These are phyloP conservation scores for Pistacia integerrima DNA, from an alignment of 345 rosid species.

Conservation along the genomic window DNA sequence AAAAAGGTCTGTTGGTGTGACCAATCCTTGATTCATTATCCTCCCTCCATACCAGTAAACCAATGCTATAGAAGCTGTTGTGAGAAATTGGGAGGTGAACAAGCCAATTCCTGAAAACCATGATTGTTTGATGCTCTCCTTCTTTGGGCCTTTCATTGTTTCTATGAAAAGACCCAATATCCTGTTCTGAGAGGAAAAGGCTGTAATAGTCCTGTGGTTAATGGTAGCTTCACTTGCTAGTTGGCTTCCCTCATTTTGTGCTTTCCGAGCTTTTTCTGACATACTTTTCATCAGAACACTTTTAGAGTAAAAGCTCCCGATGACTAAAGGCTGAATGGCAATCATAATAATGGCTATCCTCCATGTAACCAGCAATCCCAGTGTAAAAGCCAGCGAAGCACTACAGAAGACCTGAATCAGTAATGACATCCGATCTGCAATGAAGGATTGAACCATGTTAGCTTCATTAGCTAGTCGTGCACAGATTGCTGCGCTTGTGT, in stretches of 20 bases:
- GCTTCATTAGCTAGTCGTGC: constrained; percentile 44
- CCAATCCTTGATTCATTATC: constrained; percentile 37
- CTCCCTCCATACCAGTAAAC: constrained; percentile 56
- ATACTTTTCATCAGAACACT: constrained; percentile 51
- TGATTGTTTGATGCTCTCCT: constrained; percentile 47
- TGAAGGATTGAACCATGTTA: constrained; percentile 39
- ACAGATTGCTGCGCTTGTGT: constrained; percentile 51
- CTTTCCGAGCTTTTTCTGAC: constrained; percentile 44
- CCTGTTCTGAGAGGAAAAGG: constrained; percentile 52
- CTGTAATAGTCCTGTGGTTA: constrained; percentile 53
- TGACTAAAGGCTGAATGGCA: constrained; percentile 48
- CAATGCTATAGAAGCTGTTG: constrained; percentile 37
- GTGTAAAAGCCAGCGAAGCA: constrained; percentile 37
- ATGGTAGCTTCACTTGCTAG: constrained; percentile 51
- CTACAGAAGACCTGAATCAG: constrained; percentile 41
- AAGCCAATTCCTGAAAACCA: constrained; percentile 50
- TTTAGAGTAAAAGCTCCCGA: constrained; percentile 42
- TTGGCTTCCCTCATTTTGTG: constrained; percentile 44
- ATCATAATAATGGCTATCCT: constrained; percentile 48
- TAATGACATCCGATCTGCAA: constrained; percentile 46
- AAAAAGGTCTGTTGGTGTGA: constrained; percentile 36
- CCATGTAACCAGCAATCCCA: constrained; percentile 42
- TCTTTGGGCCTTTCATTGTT: constrained; percentile 40
- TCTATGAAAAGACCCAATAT: constrained; percentile 34
- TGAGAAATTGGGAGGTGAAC: constrained; percentile 48